Conservation (phyloP, 129 eudicot species). For the Chrysanthemum lavandulifolium region DNA sequence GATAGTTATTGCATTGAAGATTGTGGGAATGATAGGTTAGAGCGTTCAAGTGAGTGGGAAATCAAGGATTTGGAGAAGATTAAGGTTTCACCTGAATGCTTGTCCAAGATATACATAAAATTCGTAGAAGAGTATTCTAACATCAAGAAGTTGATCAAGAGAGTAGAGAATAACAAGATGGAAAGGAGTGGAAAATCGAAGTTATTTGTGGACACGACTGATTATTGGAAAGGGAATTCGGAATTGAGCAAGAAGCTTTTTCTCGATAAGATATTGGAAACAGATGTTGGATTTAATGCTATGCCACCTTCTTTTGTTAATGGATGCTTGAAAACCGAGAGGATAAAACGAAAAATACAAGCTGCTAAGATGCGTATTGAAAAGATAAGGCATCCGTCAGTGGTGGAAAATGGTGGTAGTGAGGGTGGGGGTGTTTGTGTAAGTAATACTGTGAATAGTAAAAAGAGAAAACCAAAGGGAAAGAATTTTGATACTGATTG, state of each 20-base stretch:
- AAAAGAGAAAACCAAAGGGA: constrained; percentile 40
- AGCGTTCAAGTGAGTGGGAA: constrained; percentile 15
- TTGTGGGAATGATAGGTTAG: constrained; percentile 27
- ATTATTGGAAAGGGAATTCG: constrained; percentile 72
- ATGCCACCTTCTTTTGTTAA: constrained; percentile 63
- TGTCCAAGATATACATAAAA: constrained; percentile 49
- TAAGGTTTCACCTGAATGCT: constrained; percentile 49
- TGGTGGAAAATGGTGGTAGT: constrained; percentile 1
- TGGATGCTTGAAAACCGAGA: constrained; percentile 31
- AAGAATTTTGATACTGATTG: constrained; percentile 45
- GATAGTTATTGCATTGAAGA: neutral
- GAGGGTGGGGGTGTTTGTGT: neutral
- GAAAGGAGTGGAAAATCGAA: neutral
- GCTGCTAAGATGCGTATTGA: constrained; percentile 63
- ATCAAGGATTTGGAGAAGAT: constrained; percentile 35
- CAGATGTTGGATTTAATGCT: constrained; percentile 67
- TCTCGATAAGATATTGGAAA: constrained; percentile 53
- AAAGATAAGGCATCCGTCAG: constrained; percentile 43
- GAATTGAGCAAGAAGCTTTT: constrained; percentile 56
- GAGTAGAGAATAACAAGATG: no score
- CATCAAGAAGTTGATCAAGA: constrained; percentile 18
- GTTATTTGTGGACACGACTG: constrained; percentile 23
- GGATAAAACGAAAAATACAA: constrained; percentile 53
- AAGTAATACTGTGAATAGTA: neutral
- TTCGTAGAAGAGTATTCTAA: constrained; percentile 36